Evolutionary conservation across 345 rosid species (phyloP).

Genomic region (Sapria himalayana): DNA sequence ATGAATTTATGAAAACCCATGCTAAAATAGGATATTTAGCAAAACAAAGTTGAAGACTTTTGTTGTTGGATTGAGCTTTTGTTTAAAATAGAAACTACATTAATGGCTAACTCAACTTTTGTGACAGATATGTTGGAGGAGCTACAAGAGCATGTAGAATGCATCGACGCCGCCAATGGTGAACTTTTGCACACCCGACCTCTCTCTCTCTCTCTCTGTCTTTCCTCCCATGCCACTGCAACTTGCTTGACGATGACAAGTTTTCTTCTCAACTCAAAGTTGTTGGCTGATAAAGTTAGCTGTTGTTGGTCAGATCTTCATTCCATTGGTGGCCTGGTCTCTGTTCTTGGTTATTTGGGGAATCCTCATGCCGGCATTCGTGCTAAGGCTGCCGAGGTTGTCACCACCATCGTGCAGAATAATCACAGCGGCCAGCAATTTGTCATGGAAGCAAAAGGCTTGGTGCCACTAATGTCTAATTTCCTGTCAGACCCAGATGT

Average conservation of each 20-base stretch:
- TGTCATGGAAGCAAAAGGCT: constrained; percentile 91
- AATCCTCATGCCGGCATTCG: constrained; percentile 52
- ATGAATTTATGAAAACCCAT: no score
- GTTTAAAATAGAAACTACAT: no score
- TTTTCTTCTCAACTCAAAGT: no score
- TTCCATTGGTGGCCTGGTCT: constrained; percentile 72
- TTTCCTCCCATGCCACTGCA: no score
- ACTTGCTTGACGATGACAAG: no score
- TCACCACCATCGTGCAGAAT: constrained; percentile 75
- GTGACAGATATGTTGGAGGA: constrained; percentile 48
- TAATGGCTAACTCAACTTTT: neutral
- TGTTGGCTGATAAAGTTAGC: neutral
- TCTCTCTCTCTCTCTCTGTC: neutral
- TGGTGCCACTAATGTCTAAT: constrained; percentile 51
- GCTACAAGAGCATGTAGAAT: constrained; percentile 44
- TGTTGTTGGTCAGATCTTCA: constrained; percentile 39
- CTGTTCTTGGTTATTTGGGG: constrained; percentile 63
- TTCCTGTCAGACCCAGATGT: constrained; percentile 46
- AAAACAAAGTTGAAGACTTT: no score
- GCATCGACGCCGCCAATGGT: constrained; percentile 48
- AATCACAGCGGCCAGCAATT: constrained; percentile 70
- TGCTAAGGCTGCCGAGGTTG: constrained; percentile 84
- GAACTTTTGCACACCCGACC: no score
- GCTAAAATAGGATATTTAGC: no score
- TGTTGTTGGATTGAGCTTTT: no score